A percentile compares a stretch with the other conserved stretches of the same genome.
Conservation (phyloP, 805 yeast genomes). For the Ogataea glucozyma region DNA sequence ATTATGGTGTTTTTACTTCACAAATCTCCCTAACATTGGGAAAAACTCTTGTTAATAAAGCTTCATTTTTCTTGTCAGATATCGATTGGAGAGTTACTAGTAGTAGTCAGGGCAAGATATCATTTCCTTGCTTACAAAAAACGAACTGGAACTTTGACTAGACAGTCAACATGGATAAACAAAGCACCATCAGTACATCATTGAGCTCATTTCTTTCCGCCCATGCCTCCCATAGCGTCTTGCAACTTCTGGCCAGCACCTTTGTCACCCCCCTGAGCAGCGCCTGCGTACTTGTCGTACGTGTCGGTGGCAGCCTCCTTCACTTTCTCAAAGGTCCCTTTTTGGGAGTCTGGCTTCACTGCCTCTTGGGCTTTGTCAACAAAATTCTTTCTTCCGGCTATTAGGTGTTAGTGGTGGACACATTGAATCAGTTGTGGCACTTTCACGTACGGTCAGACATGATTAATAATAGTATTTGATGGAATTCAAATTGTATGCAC, state of each 20-base stretch:
- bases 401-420: slow-evolving; percentile 2
- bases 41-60: slow-evolving; percentile 4
- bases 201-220: slow-evolving; percentile 20
- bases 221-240: slow-evolving; percentile 63
- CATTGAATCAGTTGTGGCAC: background rate
- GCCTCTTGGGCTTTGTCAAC: slow-evolving; percentile 67
- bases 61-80: background rate
- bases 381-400: slow-evolving; percentile 72
- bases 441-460: slow-evolving; percentile 28
- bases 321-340: slow-evolving; percentile 61
- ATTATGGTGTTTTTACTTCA: slow-evolving; percentile 4
- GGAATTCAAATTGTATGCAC: no score
- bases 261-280: slow-evolving; percentile 64
- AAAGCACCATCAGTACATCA: background rate
- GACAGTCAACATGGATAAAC: background rate
- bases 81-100: background rate
- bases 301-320: slow-evolving; percentile 69
- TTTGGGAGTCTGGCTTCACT: slow-evolving; percentile 70
- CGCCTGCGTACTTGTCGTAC: slow-evolving; percentile 63
- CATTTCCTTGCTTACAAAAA: slow-evolving; percentile 1
- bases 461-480: background rate
- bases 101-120: no score
- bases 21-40: no score
- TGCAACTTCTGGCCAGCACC: slow-evolving; percentile 66
- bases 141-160: no score